Evolutionary conservation across 768 basidiomycete genomes (phyloP).

Genomic region (Tylopilus rubrobrunneus): DNA sequence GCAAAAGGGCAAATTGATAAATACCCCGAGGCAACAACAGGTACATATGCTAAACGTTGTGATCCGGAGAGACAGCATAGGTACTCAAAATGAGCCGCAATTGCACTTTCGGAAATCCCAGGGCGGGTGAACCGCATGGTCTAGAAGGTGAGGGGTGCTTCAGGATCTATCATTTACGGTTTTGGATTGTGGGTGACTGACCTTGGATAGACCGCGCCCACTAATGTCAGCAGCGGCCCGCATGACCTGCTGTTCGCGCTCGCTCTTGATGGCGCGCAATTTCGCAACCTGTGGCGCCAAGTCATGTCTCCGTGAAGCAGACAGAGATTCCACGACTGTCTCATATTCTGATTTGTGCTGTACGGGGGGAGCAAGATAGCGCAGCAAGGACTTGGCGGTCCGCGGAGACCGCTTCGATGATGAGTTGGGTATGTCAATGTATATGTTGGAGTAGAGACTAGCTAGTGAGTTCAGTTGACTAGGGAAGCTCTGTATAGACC

Average conservation of each 20-base stretch:
- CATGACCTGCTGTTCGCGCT: slow-evolving; percentile 76
- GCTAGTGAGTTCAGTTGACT: slow-evolving; percentile 55
- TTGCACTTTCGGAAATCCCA: slow-evolving; percentile 52
- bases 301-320: slow-evolving; percentile 42
- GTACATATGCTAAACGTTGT: slow-evolving; percentile 92
- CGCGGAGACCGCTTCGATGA: slow-evolving; percentile 35
- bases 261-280: slow-evolving; percentile 76
- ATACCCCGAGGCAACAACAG: slow-evolving; percentile 94
- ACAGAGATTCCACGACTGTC: slow-evolving; percentile 50
- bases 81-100: slow-evolving; percentile 89
- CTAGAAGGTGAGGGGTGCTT: slow-evolving; percentile 34
- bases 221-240: slow-evolving; percentile 84
- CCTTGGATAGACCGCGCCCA: slow-evolving; percentile 79
- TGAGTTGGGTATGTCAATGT: slow-evolving; percentile 46
- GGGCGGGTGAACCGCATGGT: slow-evolving; percentile 76
- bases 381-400: slow-evolving; percentile 53
- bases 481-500: slow-evolving; percentile 51
- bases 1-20: background rate
- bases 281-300: slow-evolving; percentile 68
- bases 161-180: background rate
- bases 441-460: slow-evolving; percentile 46
- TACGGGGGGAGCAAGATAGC: slow-evolving; percentile 38
- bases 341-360: slow-evolving; percentile 46
- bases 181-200: slow-evolving; percentile 27
- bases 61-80: slow-evolving; percentile 74